These are phyloP conservation scores for Pezicula carpinea DNA, from an alignment of 2,329 filamentous ascomycete species.

Conservation along the genomic window DNA sequence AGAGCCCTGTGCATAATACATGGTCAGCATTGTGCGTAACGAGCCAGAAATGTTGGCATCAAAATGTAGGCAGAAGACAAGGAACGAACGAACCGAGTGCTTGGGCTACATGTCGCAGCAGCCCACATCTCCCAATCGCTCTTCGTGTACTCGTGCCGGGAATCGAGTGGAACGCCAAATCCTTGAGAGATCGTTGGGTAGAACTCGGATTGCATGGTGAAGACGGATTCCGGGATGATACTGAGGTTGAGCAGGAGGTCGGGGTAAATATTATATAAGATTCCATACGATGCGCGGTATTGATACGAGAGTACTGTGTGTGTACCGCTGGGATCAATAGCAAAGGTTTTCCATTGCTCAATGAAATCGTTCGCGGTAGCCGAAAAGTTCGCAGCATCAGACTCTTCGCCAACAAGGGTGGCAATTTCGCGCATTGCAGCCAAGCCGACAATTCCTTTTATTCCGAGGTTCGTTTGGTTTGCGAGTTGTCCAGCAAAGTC, in stretches of 20 bases:
- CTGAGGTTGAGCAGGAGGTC: constrained; percentile 62
- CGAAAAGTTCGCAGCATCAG: constrained; percentile 56
- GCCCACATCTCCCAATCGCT: constrained; percentile 73
- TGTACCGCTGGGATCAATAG: constrained; percentile 63
- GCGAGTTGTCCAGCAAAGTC: constrained; percentile 74
- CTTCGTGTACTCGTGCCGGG: constrained; percentile 66
- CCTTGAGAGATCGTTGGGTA: constrained; percentile 61
- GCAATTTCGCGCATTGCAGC: constrained; percentile 71
- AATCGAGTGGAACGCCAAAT: constrained; percentile 68
- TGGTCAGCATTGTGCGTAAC: too few species aligned
- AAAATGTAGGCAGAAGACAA: too few species aligned
- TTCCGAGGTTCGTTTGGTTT: constrained; percentile 69
- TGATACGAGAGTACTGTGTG: constrained; percentile 76
- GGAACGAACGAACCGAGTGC: constrained; percentile 36
- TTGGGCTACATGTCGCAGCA: constrained; percentile 56
- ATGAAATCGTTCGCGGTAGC: constrained; percentile 64
- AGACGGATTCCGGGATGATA: constrained; percentile 56
- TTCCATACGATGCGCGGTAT: constrained; percentile 80
- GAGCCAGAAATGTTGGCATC: too few species aligned
- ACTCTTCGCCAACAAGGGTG: constrained; percentile 49
- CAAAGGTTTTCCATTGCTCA: constrained; percentile 65
- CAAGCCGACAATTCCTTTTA: constrained; percentile 76
- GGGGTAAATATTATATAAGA: constrained; percentile 73
- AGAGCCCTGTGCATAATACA: too few species aligned
- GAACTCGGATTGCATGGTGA: constrained; percentile 58